Conservation (phyloP, 306 rosid genomes). For the Quercus agrifolia region DNA sequence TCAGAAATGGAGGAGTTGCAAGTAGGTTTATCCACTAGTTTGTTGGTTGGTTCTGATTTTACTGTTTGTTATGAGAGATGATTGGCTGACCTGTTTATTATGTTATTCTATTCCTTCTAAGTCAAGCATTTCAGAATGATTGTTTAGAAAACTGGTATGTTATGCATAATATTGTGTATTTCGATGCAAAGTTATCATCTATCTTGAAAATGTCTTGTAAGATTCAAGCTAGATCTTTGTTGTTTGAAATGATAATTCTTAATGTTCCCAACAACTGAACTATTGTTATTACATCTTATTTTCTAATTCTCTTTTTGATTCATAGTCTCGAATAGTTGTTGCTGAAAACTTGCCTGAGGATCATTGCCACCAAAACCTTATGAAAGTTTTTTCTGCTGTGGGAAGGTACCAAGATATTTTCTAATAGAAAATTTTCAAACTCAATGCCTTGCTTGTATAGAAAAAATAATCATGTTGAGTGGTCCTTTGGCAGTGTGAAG, state of each 20-base stretch:
- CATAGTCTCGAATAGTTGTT: slow-evolving; percentile 82
- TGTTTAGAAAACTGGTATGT: slow-evolving; percentile 1
- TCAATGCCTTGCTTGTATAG: neutral
- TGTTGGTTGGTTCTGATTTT: neutral
- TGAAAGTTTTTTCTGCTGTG: slow-evolving; percentile 86
- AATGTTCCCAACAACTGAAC: neutral
- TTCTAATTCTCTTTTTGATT: slow-evolving; percentile 18
- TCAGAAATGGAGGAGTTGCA: slow-evolving; percentile 90
- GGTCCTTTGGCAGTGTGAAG: slow-evolving; percentile 70
- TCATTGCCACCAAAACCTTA: slow-evolving; percentile 97
- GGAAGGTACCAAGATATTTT: slow-evolving; percentile 66
- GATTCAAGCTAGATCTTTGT: slow-evolving; percentile 4
- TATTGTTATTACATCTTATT: neutral
- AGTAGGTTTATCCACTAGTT: slow-evolving; percentile 41
- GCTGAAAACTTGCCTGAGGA: slow-evolving; percentile 99
- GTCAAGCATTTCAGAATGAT: slow-evolving; percentile 4
- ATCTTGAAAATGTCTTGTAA: slow-evolving; percentile 6
- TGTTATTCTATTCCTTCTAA: slow-evolving; percentile 15
- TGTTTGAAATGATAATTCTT: slow-evolving; percentile 21
- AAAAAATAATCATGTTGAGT: slow-evolving; percentile 3
- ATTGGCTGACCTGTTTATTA: slow-evolving; percentile 5
- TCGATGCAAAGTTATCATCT: neutral
- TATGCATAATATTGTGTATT: neutral
- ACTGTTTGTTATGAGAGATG: slow-evolving; percentile 9
- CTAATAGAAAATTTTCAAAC: neutral